phyloP scores from a whole-genome alignment of 1,284 basidiomycete genomes.

The Cryptococcus hybrid region DNA sequence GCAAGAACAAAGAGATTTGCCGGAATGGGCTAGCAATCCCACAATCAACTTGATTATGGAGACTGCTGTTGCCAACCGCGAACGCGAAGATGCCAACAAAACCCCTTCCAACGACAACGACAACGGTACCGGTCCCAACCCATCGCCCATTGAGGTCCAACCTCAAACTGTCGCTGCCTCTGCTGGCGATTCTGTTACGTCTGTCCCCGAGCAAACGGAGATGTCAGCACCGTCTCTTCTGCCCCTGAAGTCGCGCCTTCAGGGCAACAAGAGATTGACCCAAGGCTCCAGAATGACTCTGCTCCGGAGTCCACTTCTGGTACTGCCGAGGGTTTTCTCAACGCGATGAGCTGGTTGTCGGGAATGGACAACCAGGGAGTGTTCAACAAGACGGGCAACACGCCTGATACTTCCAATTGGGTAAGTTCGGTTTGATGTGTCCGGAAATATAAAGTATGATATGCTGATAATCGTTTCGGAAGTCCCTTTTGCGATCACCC shows the following conservation, averaged over 20 bases:
- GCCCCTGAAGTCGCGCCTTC: not conserved
- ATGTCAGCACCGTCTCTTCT: not conserved
- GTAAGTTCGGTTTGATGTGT: not conserved
- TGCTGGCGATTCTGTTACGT: too few species aligned
- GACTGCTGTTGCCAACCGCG: slow-evolving; percentile 21
- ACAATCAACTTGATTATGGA: slow-evolving; percentile 34
- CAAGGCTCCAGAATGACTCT: slow-evolving; percentile 1
- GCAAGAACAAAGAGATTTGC: slow-evolving; percentile 16
- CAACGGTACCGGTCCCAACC: slow-evolving; percentile 48
- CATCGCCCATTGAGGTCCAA: slow-evolving; percentile 32
- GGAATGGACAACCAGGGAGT: slow-evolving; percentile 18
- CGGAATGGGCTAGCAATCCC: slow-evolving; percentile 28
- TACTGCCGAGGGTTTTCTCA: slow-evolving; percentile 26
- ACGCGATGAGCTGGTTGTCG: slow-evolving; percentile 43
- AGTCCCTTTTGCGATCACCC: too few species aligned
- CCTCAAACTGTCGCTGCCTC: too few species aligned
- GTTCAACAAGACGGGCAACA: slow-evolving; percentile 4
- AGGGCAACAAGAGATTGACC: slow-evolving; percentile 3
- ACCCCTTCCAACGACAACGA: slow-evolving; percentile 32
- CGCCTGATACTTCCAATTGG: not conserved
- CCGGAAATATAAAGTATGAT: too few species aligned
- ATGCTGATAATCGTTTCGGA: too few species aligned
- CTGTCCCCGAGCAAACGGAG: not conserved
- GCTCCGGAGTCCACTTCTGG: not conserved
- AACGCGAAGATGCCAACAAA: not conserved